Conservation (phyloP, 225 moss, liverwort and hornwort genomes). For the Pleurozium schreberi region DNA sequence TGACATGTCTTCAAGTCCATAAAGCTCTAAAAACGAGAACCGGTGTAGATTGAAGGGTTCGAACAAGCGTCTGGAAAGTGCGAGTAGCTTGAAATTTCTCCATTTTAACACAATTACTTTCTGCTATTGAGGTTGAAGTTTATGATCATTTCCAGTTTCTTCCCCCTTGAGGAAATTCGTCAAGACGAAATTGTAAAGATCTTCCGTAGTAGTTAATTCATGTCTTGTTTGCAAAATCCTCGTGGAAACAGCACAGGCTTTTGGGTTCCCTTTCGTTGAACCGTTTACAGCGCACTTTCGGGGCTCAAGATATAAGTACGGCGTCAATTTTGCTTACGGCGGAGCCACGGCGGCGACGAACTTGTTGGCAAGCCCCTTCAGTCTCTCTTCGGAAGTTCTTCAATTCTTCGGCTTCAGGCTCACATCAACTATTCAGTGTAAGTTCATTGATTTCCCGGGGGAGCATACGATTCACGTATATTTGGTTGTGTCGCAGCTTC, state of each 20-base stretch:
- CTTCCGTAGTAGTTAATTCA: too few relatives aligned
- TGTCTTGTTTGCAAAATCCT: neutral
- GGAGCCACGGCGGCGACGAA: constrained; percentile 15
- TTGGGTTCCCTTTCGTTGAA: constrained; percentile 5
- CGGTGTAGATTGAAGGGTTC: neutral
- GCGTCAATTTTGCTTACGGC: constrained; percentile 19
- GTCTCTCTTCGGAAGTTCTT: neutral
- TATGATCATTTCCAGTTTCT: neutral
- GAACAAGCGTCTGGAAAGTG: neutral
- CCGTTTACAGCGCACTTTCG: neutral
- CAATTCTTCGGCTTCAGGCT: constrained; percentile 2
- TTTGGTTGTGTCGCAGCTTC: neutral
- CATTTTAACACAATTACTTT: neutral
- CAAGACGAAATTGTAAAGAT: neutral
- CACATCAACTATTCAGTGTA: neutral
- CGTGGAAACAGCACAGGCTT: constrained; percentile 8
- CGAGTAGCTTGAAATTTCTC: neutral
- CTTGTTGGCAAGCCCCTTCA: neutral
- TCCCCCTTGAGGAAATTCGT: neutral
- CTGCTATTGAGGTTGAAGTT: neutral
- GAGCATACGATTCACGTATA: neutral
- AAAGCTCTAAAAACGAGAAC: neutral
- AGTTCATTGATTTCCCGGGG: neutral
- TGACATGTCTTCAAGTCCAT: neutral
- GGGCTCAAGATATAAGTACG: neutral